Evolutionary conservation across 495 filamentous ascomycete species (phyloP), one percentile per base, ranked within the genome.

Genomic region (Peziza echinospora): DNA sequence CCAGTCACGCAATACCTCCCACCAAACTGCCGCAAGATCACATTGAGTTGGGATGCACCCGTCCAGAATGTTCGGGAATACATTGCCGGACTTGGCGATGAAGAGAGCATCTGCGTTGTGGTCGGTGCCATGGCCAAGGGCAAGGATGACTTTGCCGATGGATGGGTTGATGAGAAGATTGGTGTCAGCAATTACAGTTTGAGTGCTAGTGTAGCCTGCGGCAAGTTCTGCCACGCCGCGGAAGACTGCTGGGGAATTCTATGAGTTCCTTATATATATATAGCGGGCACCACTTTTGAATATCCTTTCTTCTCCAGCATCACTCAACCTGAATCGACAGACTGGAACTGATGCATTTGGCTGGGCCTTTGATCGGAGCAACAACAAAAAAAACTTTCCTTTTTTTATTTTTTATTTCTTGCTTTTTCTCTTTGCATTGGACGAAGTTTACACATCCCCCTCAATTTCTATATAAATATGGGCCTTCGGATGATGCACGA

Each of bases 71-170:
- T 86, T 25, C 69, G 76, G 56, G 86, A 94, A 57, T 96, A 94
- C 60, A 73, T 97, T 40, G 74, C 80, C 45, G 72, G 69, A 5
- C 67, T 97, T 1, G 73, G 67, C 3, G 67, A 78, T 10, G 77
- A 84, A 53, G 84, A 97, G 65, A 94, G 87, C 64, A 77, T 94
- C 24, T 93, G 86, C 57, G 87, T 97, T 48, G 94, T 94, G 56
- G 84, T 97, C 34, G 89, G 89, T 50, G 89, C 89, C 47, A 96
- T 97, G 86, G 89, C 89, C 49, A 96, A 93, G 65, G 89, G 89
- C 6, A 68, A 75, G 23, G 89, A 97, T 60, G 84, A 89, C 63
- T 97, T 97, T 59, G 89, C 89, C 44, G 89, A 97, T 59, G 68
- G 71, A 28, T 85, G 78, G 66, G 89, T 94, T 54, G 89, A 97